Conservation (phyloP, 1,284 basidiomycete genomes). For the Ustilago hordei region DNA sequence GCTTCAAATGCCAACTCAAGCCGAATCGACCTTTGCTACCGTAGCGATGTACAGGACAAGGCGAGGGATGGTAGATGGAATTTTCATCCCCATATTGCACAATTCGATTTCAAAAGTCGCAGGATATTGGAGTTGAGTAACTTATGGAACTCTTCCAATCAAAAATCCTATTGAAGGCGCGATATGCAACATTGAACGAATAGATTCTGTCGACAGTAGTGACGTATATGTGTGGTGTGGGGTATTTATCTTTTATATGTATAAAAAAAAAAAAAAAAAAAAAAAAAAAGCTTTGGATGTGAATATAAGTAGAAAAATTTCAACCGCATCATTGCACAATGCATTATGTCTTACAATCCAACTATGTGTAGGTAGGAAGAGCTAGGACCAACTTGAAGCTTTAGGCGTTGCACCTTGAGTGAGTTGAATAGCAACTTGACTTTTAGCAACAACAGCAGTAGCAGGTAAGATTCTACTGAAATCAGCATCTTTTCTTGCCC, state of each 20-base stretch:
- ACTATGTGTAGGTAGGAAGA: too few species aligned
- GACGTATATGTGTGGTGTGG: too few species aligned
- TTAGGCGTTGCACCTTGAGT: slow-evolving; percentile 40
- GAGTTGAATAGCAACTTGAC: slow-evolving; percentile 11
- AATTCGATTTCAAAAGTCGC: slow-evolving; percentile 26
- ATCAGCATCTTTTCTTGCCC: background rate
- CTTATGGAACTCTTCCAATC: background rate
- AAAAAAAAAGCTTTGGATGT: background rate
- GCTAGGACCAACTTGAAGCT: slow-evolving; percentile 45
- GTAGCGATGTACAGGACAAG: background rate
- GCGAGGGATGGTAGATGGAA: slow-evolving; percentile 4
- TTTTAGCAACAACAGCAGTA: background rate
- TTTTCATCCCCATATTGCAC: slow-evolving; percentile 23
- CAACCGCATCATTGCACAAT: too few species aligned
- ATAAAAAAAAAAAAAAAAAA: too few species aligned
- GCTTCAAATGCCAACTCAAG: background rate
- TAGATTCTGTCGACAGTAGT: too few species aligned
- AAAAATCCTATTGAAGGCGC: background rate
- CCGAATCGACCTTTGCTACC: slow-evolving; percentile 29
- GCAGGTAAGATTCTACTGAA: background rate
- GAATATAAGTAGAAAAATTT: slow-evolving; percentile 6
- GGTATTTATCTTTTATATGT: too few species aligned
- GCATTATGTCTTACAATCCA: too few species aligned
- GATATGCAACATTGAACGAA: background rate
- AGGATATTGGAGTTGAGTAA: slow-evolving; percentile 14